Base-by-base conservation (phyloP, 306 rosid genomes). In the Delonix regia region DNA sequence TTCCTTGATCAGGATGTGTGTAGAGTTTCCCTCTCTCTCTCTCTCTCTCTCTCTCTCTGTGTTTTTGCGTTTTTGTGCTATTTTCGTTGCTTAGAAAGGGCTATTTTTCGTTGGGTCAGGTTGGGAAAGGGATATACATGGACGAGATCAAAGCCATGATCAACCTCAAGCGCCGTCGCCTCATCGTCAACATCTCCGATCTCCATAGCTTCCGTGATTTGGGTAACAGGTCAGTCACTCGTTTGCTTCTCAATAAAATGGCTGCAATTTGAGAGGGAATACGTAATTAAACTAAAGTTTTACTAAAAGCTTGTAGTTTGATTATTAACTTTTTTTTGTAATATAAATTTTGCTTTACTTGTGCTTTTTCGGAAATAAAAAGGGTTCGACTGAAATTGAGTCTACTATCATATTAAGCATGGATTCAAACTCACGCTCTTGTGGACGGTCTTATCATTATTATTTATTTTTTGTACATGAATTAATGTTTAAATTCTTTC, bases 1-100 rank as follows among this genome's bases (percentile, higher is more conserved):
- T 96, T 96, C 87, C 80, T 96, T 42, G 99, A 96, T 52, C 96
- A 93, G 78, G 94, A 90, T 73, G 99, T 95, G 79, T 16, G 85
- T 62, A 38, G 10, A 53, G 25, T 28, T 16, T 36, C 9, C 19
- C 36, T 2, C 11, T 14, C 60, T 49, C 59, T 57, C 72, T 56
- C 34, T 18, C 39, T 18, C 16, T 28, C 9, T 34, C 27, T 1
- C 9, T 8, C 53, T 48, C 57, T 56, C 72, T 38, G 19, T 78
- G 66, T 83, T 34, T 44, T 42, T 76, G 39, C 7, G 30, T 28
- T 7, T 21, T 21, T 30, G n/a, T 28, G 51, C 9, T 2, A 19
- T 51, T 2, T 22, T 25, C 3, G 22, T 48, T 49, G 0, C 56
- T 69, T 45, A 78, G 0, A 52, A 25, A 0, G 6, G 47, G 18